A percentile compares a stretch with the other conserved stretches of the same genome.
Conservation (phyloP, 352 stramenopile species). For the Globisporangium cystogenes region DNA sequence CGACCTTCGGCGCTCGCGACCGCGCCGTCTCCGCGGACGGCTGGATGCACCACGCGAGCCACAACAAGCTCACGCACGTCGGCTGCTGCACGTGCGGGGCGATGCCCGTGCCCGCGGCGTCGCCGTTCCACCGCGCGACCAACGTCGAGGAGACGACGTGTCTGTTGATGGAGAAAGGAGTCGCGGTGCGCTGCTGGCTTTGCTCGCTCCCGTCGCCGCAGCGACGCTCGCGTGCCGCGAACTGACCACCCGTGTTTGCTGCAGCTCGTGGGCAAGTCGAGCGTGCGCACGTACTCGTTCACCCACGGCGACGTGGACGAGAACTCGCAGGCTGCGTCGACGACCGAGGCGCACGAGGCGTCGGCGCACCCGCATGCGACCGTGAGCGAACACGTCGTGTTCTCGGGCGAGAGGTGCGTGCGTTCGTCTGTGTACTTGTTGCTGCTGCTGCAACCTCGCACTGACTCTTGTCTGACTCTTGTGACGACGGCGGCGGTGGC, state of each 20-base stretch:
- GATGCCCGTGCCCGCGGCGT: constrained; percentile 16
- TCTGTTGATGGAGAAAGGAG: constrained; percentile 24
- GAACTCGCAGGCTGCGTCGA: background rate
- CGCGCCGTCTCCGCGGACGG: constrained; percentile 15
- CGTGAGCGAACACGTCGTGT: constrained; percentile 57
- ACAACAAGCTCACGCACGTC: constrained; percentile 14
- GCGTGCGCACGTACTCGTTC: constrained; percentile 8
- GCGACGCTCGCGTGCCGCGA: too few relatives aligned
- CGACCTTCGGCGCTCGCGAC: constrained; percentile 36
- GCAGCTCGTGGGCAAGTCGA: constrained; percentile 1
- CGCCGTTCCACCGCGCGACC: constrained; percentile 30
- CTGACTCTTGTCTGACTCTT: background rate
- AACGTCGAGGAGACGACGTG: constrained; percentile 33
- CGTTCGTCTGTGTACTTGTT: background rate
- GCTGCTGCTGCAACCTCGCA: background rate
- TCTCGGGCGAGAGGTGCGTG: constrained; percentile 41
- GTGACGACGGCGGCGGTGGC: background rate
- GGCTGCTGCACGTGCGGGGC: constrained; percentile 27
- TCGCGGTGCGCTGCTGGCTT: constrained; percentile 18
- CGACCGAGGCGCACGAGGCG: constrained; percentile 3
- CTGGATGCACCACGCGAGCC: constrained; percentile 4
- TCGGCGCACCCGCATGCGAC: constrained; percentile 17
- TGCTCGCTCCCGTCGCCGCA: background rate
- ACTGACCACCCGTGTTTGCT: background rate
- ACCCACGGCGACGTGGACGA: constrained; percentile 7